Percentiles rank a stretch among this genome's conserved stretches.
Conservation (phyloP, 129 eudicot species). For the Smallanthus sonchifolius region DNA sequence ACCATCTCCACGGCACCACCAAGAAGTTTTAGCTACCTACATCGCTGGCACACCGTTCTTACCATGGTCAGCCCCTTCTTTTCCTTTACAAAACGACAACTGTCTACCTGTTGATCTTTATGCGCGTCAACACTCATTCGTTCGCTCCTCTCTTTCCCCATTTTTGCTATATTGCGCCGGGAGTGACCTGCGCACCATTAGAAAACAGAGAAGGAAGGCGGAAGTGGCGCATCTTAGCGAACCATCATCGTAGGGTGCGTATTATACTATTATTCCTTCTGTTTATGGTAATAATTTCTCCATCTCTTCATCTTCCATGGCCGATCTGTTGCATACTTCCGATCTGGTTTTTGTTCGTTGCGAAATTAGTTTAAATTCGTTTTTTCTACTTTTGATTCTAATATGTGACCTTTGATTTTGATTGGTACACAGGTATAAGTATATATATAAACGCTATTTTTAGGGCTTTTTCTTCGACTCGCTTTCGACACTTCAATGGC, state of each 20-base stretch:
- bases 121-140: constrained; percentile 24
- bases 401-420: not conserved
- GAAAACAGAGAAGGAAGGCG: not conserved
- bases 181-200: constrained; percentile 25
- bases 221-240: constrained; percentile 43
- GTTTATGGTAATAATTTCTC: constrained; percentile 1
- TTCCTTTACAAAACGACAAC: constrained; percentile 26
- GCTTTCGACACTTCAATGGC: constrained; percentile 35
- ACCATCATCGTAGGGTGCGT: constrained; percentile 26
- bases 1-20: constrained; percentile 2
- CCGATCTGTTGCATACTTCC: constrained; percentile 16
- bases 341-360: constrained; percentile 24
- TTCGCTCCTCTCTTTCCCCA: constrained; percentile 12
- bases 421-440: constrained; percentile 13
- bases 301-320: constrained; percentile 14
- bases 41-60: constrained; percentile 28
- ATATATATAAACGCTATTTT: constrained; percentile 12
- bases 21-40: constrained; percentile 13
- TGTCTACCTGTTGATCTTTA: constrained; percentile 24
- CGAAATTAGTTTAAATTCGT: not conserved
- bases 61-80: constrained; percentile 18
- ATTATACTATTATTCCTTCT: not conserved
- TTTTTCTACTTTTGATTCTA: not conserved
- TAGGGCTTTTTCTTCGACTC: constrained; percentile 22
- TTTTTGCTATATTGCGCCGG: constrained; percentile 25